Conservation (phyloP, 83 land plant genomes). For the Picea engelmannii region DNA sequence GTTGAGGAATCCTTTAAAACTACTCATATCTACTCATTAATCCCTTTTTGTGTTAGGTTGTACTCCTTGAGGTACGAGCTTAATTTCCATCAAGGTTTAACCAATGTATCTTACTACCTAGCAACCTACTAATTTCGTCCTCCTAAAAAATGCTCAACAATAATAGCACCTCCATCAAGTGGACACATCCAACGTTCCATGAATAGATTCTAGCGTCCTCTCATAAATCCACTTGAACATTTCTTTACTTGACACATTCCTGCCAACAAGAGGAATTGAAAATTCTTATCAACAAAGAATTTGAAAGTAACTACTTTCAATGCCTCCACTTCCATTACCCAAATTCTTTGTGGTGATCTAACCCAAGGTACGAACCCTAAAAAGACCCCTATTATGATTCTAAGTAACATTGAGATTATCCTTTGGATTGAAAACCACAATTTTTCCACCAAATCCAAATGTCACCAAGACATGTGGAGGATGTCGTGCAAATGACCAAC, state of each 20-base stretch:
- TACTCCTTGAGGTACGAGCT: too few relatives aligned
- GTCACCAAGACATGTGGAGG: conserved; percentile 84
- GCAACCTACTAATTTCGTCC: too few relatives aligned
- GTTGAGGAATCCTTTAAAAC: too few relatives aligned
- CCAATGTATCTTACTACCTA: too few relatives aligned
- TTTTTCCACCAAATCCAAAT: conserved; percentile 98
- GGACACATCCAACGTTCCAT: too few relatives aligned
- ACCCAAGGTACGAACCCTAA: conserved; percentile 54
- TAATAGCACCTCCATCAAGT: too few relatives aligned
- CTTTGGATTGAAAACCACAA: conserved; percentile 68
- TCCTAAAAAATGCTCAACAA: too few relatives aligned
- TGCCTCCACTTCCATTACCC: conserved; percentile 15
- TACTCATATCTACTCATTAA: too few relatives aligned
- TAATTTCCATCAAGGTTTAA: too few relatives aligned
- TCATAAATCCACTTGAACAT: conserved; percentile 87
- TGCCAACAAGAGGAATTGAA: conserved; percentile 85
- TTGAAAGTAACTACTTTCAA: conserved; percentile 36
- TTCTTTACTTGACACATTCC: conserved; percentile 71
- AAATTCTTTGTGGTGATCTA: conserved; percentile 40
- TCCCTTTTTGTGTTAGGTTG: too few relatives aligned
- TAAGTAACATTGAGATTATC: conserved; percentile 27
- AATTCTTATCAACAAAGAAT: conserved; percentile 44
- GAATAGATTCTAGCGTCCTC: conserved; percentile 18
- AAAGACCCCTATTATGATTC: conserved; percentile 30
- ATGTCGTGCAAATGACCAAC: conserved; percentile 79